Evolutionary conservation across 2,329 filamentous ascomycete genomes (phyloP).

Genomic region (Eutypa lata): DNA sequence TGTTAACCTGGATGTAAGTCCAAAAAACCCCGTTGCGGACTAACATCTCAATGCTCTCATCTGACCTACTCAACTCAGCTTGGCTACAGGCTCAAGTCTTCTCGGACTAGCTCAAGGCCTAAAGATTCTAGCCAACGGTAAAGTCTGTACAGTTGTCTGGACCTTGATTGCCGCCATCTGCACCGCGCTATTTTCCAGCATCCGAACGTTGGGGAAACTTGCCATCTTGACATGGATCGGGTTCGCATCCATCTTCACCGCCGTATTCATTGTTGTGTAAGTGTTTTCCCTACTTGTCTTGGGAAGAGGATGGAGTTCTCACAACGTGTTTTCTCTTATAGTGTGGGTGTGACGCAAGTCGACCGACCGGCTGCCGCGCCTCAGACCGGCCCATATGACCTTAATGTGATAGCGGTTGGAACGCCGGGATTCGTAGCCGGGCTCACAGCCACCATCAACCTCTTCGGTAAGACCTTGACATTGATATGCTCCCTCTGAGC

Average conservation of each 20-base stretch:
- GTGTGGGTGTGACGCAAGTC: conserved; percentile 20
- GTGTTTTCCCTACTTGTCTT: conserved; percentile 4
- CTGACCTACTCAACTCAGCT: conserved; percentile 3
- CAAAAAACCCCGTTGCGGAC: neutral
- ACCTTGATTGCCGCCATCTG: conserved; percentile 20
- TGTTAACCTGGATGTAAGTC: conserved; percentile 22
- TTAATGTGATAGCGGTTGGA: conserved; percentile 17
- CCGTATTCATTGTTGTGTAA: conserved; percentile 28
- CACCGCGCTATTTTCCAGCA: conserved; percentile 14
- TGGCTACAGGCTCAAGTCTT: conserved; percentile 19
- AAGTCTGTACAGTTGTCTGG: conserved; percentile 20
- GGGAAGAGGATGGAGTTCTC: neutral
- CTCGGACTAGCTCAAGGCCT: conserved; percentile 20
- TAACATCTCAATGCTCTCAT: neutral
- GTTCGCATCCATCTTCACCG: conserved; percentile 3
- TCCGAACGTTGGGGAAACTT: conserved; percentile 11
- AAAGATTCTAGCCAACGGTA: conserved; percentile 14
- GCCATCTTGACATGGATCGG: conserved; percentile 8
- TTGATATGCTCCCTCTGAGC: neutral
- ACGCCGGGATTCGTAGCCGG: conserved; percentile 19
- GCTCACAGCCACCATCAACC: conserved; percentile 19
- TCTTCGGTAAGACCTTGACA: conserved; percentile 16
- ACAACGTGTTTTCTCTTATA: conserved; percentile 1
- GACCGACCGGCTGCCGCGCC: conserved; percentile 18
- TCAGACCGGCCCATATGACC: conserved; percentile 17